Evolutionary conservation across 1,284 basidiomycete genomes (phyloP).

Genomic region (Phlebopus sp.): DNA sequence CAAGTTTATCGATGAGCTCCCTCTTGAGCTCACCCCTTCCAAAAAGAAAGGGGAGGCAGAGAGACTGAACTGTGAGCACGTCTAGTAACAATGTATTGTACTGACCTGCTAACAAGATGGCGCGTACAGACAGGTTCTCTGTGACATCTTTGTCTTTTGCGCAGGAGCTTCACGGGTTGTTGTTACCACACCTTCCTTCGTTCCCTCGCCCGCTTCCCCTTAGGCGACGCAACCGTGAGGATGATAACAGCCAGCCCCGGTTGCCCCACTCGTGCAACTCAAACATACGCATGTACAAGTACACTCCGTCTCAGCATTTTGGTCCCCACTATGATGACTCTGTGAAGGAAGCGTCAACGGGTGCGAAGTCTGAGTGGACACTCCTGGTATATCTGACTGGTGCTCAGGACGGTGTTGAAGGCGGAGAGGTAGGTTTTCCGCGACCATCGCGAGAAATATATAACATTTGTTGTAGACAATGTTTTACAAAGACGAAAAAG

Average conservation of each 20-base stretch:
- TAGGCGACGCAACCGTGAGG: conserved; percentile 24
- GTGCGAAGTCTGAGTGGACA: conserved; percentile 74
- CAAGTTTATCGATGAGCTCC: conserved; percentile 62
- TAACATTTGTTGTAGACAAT: conserved; percentile 47
- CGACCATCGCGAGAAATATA: background rate
- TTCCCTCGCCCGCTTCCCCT: conserved; percentile 51
- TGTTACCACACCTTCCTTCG: conserved; percentile 59
- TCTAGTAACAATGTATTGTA: background rate
- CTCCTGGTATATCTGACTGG: conserved; percentile 77
- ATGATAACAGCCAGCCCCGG: conserved; percentile 33
- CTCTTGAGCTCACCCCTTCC: conserved; percentile 67
- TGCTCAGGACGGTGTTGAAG: conserved; percentile 66
- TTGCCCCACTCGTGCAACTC: conserved; percentile 59
- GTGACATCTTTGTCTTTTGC: conserved; percentile 63
- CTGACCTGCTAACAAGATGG: no score
- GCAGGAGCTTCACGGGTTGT: conserved; percentile 44
- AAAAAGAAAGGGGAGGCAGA: conserved; percentile 76
- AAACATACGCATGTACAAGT: conserved; percentile 72
- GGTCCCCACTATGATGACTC: conserved; percentile 77
- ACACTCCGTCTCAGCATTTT: conserved; percentile 63
- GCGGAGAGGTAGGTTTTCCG: conserved; percentile 57
- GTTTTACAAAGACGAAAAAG: conserved; percentile 62
- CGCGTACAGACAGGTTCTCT: conserved; percentile 56
- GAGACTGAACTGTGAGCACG: conserved; percentile 62
- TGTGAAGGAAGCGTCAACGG: conserved; percentile 53